Evolutionary conservation across 768 basidiomycete species (phyloP).

Genomic region (Cubamyces lactineus): DNA sequence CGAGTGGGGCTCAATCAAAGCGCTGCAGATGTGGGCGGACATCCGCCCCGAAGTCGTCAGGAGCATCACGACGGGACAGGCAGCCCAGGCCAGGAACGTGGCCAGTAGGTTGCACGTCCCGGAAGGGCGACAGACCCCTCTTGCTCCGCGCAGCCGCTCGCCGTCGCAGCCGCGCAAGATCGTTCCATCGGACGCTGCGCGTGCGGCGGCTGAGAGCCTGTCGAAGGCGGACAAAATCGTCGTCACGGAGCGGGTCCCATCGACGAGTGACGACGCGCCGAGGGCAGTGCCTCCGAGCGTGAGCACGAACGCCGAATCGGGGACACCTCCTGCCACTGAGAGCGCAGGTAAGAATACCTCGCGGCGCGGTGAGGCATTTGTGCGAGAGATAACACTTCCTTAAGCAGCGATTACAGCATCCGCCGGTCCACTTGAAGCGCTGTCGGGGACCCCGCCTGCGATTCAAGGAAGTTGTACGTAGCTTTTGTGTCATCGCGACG

Average conservation of each 20-base stretch:
- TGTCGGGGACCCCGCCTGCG: background rate
- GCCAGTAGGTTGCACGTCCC: conserved; percentile 53
- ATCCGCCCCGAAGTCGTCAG: conserved; percentile 62
- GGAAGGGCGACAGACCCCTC: conserved; percentile 47
- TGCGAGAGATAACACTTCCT: conserved; percentile 14
- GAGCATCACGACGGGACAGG: conserved; percentile 50
- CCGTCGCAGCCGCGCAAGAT: conserved; percentile 37
- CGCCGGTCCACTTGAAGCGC: background rate
- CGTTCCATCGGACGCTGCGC: conserved; percentile 16
- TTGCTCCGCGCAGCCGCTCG: conserved; percentile 41
- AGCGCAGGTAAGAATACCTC: conserved; percentile 2
- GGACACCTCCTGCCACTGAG: background rate
- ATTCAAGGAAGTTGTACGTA: conserved; percentile 12
- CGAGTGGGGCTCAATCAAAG: conserved; percentile 99
- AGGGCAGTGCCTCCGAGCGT: background rate
- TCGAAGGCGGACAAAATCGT: conserved; percentile 17
- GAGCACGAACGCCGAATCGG: background rate
- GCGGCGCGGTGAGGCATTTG: conserved; percentile 2
- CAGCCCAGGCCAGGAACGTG: conserved; percentile 49
- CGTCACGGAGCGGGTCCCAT: background rate
- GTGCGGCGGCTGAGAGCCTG: conserved; percentile 16
- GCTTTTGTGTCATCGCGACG: background rate
- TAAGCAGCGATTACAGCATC: conserved; percentile 3
- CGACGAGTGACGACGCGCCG: conserved; percentile 7
- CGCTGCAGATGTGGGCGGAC: conserved; percentile 91